phyloP scores from a whole-genome alignment of 2,329 filamentous ascomycete species.

The Alternaria arbusti region DNA sequence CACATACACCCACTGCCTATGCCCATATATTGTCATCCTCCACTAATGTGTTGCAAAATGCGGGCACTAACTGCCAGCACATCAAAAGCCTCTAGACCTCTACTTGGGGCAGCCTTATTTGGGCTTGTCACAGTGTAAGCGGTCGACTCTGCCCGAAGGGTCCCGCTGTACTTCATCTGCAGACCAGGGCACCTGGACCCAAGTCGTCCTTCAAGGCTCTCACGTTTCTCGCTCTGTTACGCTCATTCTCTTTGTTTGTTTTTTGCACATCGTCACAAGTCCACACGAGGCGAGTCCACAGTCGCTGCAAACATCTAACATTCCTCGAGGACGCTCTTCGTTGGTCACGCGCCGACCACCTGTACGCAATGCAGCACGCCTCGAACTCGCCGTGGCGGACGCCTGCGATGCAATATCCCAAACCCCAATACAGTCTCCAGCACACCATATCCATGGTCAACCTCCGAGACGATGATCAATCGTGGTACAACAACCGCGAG shows the following conservation, averaged over 20 bases:
- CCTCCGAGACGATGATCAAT: constrained; percentile 44
- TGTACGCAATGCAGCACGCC: constrained; percentile 44
- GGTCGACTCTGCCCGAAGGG: constrained; percentile 23
- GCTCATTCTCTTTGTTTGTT: constrained; percentile 40
- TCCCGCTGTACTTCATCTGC: constrained; percentile 44
- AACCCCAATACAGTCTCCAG: constrained; percentile 44
- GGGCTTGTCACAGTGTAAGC: constrained; percentile 31
- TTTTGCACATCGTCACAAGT: constrained; percentile 29
- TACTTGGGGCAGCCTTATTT: constrained; percentile 38
- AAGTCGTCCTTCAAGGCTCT: constrained; percentile 33
- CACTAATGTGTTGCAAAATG: constrained; percentile 48
- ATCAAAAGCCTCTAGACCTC: constrained; percentile 44
- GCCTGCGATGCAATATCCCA: constrained; percentile 38
- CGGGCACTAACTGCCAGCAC: constrained; percentile 49
- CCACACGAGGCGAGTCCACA: constrained; percentile 14
- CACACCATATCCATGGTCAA: constrained; percentile 51
- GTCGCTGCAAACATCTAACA: constrained; percentile 18
- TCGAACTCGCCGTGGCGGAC: constrained; percentile 46
- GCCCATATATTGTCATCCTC: constrained; percentile 46
- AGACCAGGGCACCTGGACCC: constrained; percentile 37
- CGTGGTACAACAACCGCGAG: constrained; percentile 43
- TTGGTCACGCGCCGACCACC: constrained; percentile 31
- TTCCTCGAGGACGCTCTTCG: constrained; percentile 25
- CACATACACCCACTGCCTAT: constrained; percentile 36
- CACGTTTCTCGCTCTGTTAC: constrained; percentile 30